These are phyloP conservation scores for Pinus taeda DNA, from an alignment of 75 land plant genomes.

Conservation along the genomic window DNA sequence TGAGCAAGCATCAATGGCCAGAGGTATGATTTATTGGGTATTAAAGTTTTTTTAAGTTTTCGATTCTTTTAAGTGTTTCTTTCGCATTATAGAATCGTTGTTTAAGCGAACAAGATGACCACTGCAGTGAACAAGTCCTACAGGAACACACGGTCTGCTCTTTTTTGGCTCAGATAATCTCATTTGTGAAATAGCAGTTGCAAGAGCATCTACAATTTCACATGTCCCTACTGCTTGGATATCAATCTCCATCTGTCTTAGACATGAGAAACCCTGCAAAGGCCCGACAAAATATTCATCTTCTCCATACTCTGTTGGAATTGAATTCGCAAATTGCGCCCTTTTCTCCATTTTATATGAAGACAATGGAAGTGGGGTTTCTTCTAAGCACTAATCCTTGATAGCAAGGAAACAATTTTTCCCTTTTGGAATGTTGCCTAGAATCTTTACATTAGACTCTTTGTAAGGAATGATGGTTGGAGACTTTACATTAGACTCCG, in stretches of 20 bases:
- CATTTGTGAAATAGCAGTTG: constrained; percentile 57
- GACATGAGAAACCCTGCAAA: background rate
- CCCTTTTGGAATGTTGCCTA: constrained; percentile 20
- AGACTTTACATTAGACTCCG: constrained; percentile 31
- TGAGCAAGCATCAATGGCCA: too few relatives aligned
- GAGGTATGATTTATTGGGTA: too few relatives aligned
- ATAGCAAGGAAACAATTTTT: constrained; percentile 3
- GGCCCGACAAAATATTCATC: background rate
- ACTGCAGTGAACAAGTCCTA: constrained; percentile 22
- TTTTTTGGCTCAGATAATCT: constrained; percentile 63
- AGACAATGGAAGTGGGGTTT: background rate
- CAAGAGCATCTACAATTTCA: constrained; percentile 51
- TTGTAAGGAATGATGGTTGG: background rate
- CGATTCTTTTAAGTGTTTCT: too few relatives aligned
- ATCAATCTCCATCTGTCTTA: background rate
- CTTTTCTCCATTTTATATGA: too few relatives aligned
- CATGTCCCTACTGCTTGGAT: background rate
- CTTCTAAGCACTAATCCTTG: background rate
- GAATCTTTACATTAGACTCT: constrained; percentile 27
- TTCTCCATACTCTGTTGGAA: background rate
- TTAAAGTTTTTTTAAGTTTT: too few relatives aligned
- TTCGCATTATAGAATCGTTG: too few relatives aligned
- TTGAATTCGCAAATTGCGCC: background rate
- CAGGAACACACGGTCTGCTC: constrained; percentile 38
- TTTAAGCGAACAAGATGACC: too few relatives aligned